A percentile compares a stretch with the other conserved stretches of the same genome.
Evolutionary conservation across 1,139 yeast species (phyloP).

Genomic region (Scheffersomyces titani): DNA sequence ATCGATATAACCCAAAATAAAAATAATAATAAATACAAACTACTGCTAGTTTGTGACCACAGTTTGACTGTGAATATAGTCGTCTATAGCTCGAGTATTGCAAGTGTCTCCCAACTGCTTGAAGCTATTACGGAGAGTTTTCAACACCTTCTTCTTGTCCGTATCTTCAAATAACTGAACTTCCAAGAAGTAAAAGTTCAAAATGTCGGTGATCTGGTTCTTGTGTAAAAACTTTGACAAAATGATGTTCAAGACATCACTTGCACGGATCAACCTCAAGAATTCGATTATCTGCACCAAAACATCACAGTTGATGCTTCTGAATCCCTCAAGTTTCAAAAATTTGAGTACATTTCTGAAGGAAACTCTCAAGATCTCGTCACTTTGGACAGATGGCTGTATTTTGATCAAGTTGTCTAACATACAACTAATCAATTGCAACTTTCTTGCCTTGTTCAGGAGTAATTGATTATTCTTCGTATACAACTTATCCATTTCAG

Average conservation of each 20-base stretch:
- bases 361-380: conserved; percentile 2
- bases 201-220: conserved; percentile 15
- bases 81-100: conserved; percentile 15
- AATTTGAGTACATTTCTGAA: conserved; percentile 21
- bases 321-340: conserved; percentile 21
- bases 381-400: neutral
- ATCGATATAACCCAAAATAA: neutral
- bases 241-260: conserved; percentile 28
- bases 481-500: conserved; percentile 17
- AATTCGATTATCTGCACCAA: conserved; percentile 28
- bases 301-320: conserved; percentile 22
- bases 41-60: neutral
- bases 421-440: conserved; percentile 17
- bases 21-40: neutral
- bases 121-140: conserved; percentile 18
- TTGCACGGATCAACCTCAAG: conserved; percentile 25
- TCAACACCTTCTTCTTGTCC: conserved; percentile 19
- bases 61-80: conserved; percentile 4
- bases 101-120: conserved; percentile 18
- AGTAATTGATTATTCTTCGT: conserved; percentile 9
- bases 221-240: conserved; percentile 26
- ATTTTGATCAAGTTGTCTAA: conserved; percentile 18
- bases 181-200: conserved; percentile 35
- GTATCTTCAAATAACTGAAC: conserved; percentile 14
- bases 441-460: conserved; percentile 6